phyloP scores from a whole-genome alignment of 1,284 basidiomycete species.

The Calocybe gambosa region DNA sequence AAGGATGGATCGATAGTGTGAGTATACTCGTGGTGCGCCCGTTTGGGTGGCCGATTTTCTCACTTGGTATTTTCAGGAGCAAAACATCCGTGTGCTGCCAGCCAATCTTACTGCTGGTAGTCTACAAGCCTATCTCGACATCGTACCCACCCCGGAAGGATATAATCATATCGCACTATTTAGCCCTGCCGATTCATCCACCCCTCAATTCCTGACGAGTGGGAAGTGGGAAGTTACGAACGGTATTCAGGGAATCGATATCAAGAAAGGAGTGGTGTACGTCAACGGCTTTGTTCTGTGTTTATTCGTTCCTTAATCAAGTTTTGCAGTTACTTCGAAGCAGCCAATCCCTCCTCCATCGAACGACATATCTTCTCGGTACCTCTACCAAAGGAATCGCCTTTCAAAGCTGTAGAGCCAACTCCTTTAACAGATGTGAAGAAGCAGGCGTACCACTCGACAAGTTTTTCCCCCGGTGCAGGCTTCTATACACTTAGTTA shows the following conservation, averaged over 20 bases:
- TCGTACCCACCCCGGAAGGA: conserved; percentile 74
- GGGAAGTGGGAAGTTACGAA: conserved; percentile 89
- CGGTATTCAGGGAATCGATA: conserved; percentile 69
- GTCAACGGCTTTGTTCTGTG: conserved; percentile 26
- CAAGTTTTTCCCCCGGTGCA: conserved; percentile 75
- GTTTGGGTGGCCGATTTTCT: conserved; percentile 2
- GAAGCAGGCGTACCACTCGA: conserved; percentile 57
- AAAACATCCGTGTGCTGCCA: conserved; percentile 57
- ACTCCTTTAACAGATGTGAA: conserved; percentile 63
- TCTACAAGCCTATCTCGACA: conserved; percentile 72
- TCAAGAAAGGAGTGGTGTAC: conserved; percentile 64
- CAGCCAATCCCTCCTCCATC: conserved; percentile 76
- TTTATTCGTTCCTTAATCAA: conserved; percentile 4
- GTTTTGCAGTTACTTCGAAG: conserved; percentile 74
- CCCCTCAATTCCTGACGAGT: conserved; percentile 76
- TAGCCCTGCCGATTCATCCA: conserved; percentile 61
- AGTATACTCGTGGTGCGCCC: conserved; percentile 17
- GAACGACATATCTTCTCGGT: conserved; percentile 83
- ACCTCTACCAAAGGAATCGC: conserved; percentile 44
- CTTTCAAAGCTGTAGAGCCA: conserved; percentile 31
- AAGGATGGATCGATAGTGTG: conserved; percentile 88
- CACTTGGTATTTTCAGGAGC: conserved; percentile 42
- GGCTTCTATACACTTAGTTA: conserved; percentile 84
- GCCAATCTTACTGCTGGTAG: conserved; percentile 34
- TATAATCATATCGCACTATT: conserved; percentile 90